Percentiles rank a stretch among this genome's conserved stretches.
These are phyloP conservation scores for Phyllosticta citribraziliensis DNA, from an alignment of 2,329 filamentous ascomycete genomes.

Conservation along the genomic window DNA sequence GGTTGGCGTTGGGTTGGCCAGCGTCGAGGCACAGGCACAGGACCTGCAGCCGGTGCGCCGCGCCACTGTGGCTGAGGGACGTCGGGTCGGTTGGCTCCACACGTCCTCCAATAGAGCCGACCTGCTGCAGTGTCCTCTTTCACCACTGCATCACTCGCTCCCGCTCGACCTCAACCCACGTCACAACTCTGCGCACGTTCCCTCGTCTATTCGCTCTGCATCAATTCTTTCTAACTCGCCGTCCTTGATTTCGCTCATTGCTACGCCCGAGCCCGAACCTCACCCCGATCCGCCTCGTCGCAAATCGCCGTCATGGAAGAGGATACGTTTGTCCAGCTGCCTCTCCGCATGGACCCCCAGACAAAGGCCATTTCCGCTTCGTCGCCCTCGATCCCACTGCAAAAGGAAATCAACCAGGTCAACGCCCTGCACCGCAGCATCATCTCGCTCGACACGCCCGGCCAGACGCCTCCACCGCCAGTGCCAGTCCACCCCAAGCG, in stretches of 20 bases:
- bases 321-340: slow-evolving; percentile 72
- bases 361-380: slow-evolving; percentile 60
- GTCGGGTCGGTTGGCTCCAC: neutral
- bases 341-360: slow-evolving; percentile 69
- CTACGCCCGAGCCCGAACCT: neutral
- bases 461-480: slow-evolving; percentile 68
- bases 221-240: neutral
- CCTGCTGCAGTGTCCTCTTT: slow-evolving; percentile 8
- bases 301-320: slow-evolving; percentile 3
- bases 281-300: neutral
- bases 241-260: neutral
- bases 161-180: neutral
- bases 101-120: neutral
- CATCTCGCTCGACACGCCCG: slow-evolving; percentile 52
- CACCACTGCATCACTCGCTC: neutral
- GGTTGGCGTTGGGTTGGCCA: neutral
- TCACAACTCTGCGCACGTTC: slow-evolving; percentile 5
- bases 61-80: neutral
- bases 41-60: neutral
- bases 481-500: slow-evolving; percentile 90
- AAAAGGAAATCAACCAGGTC: slow-evolving; percentile 52
- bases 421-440: slow-evolving; percentile 72
- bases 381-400: slow-evolving; percentile 27
- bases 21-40: neutral
- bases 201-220: neutral